Percentiles rank a stretch among this genome's conserved stretches.
These are phyloP conservation scores for Lichtheimia hyalospora DNA, from an alignment of 371 early-diverging fungal genomes.

Conservation along the genomic window DNA sequence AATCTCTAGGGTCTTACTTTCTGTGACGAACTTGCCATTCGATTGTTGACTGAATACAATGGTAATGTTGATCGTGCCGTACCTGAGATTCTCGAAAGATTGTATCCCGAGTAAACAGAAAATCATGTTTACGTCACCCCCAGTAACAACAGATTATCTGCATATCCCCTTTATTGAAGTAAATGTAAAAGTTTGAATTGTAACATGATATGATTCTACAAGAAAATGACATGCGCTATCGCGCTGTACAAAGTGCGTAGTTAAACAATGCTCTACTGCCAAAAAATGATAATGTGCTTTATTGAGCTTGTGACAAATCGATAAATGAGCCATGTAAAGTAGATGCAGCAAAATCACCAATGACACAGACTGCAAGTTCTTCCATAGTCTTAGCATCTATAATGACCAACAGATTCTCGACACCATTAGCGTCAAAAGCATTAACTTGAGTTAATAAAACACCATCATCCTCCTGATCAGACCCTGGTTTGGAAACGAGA, in stretches of 20 bases:
- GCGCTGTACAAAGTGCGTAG: too few species aligned
- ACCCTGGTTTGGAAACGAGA: slow-evolving; percentile 56
- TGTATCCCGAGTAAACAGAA: too few species aligned
- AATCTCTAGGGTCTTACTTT: slow-evolving; percentile 28
- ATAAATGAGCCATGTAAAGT: slow-evolving; percentile 58
- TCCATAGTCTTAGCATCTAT: slow-evolving; percentile 55
- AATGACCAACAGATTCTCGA: slow-evolving; percentile 41
- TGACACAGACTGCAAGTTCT: slow-evolving; percentile 50
- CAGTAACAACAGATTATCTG: too few species aligned
- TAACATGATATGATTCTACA: too few species aligned
- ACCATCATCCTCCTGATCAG: slow-evolving; percentile 59
- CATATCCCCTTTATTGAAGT: too few species aligned
- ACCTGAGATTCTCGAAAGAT: slow-evolving; percentile 24
- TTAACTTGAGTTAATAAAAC: slow-evolving; percentile 53
- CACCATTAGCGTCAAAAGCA: slow-evolving; percentile 23
- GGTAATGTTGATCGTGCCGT: slow-evolving; percentile 33
- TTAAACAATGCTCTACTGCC: too few species aligned
- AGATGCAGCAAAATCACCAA: slow-evolving; percentile 47
- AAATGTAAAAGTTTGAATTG: too few species aligned
- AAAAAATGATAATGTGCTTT: slow-evolving; percentile 9
- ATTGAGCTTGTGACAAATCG: slow-evolving; percentile 5
- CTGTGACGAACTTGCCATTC: slow-evolving; percentile 32
- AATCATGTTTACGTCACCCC: too few species aligned
- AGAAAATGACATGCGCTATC: too few species aligned
- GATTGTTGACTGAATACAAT: slow-evolving; percentile 19